These are phyloP conservation scores for Penicillium sumatraense DNA, from an alignment of 2,329 filamentous ascomycete genomes.

Conservation along the genomic window DNA sequence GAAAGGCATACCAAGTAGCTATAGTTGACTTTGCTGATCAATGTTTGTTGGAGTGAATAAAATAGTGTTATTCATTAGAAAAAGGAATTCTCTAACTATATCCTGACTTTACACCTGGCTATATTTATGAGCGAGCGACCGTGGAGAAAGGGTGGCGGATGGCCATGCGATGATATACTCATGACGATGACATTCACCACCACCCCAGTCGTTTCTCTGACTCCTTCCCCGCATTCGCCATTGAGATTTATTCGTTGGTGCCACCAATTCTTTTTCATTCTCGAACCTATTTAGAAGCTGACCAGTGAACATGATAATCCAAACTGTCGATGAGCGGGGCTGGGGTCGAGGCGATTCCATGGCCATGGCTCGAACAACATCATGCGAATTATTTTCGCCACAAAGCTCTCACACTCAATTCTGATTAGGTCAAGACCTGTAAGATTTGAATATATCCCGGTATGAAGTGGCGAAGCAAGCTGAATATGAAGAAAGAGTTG, in stretches of 20 bases:
- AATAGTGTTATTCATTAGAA: not conserved
- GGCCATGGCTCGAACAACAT: conserved; percentile 1
- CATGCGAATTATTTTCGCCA: conserved; percentile 12
- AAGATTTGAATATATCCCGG: not conserved
- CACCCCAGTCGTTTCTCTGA: too few relatives aligned
- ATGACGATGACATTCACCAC: conserved; percentile 36
- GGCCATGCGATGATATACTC: conserved; percentile 27
- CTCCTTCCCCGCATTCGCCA: conserved; percentile 21
- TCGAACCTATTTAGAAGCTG: not conserved
- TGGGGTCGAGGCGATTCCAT: conserved; percentile 7
- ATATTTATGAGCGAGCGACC: conserved; percentile 17
- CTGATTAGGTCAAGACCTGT: not conserved
- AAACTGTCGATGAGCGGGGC: not conserved
- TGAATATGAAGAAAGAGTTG: not conserved
- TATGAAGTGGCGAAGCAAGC: conserved; percentile 1
- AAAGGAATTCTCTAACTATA: not conserved
- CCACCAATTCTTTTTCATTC: conserved; percentile 21
- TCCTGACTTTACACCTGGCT: not conserved
- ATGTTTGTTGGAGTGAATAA: not conserved
- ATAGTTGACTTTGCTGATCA: not conserved
- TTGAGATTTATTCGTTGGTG: conserved; percentile 10
- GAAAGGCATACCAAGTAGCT: conserved; percentile 9
- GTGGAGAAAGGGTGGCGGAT: conserved; percentile 27
- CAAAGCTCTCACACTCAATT: conserved; percentile 5
- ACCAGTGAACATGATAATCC: conserved; percentile 8